Evolutionary conservation across 1,284 basidiomycete species (phyloP), one percentile per base, ranked within the genome.

Genomic region (Malassezia yamatoensis): DNA sequence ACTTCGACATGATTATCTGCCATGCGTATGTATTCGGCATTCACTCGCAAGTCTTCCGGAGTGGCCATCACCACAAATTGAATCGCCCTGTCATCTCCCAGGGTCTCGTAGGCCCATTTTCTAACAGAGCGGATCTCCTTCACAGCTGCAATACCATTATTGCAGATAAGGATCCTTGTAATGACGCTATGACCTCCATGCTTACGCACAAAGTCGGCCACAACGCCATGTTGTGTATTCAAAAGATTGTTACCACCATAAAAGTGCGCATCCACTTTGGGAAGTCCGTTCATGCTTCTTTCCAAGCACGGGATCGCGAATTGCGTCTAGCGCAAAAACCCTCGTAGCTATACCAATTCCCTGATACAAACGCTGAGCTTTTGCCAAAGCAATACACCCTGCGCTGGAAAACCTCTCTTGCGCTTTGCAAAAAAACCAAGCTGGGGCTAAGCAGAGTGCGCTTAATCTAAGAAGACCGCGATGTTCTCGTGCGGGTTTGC

Each of bases 41-140:
- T 99, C 77, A 96, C 90, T 75, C 90, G 89, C 62, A 68, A 59
- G 79, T 99, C 94, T 76, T 99, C 94, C 32, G 94, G 94, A 3
- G 94, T 99, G 48, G 94, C 91, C 94, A 99, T 98, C 62, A 96
- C 94, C 43, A 90, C 93, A 80, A 99, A 98, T 76, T 98, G 90
- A 78, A 99, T 83, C 54, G 87, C 88, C 63, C 89, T 86, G 76
- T 98, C 94, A 53, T 85, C 84, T 59, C 94, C 94, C 77, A 99
- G 98, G 0, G 91, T 94, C 79, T 98, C 94, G 79, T 98, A 99
- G 66, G 89, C 90, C 94, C 94, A 99, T 83, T 96, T 93, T 63
- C 94, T 83, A 68, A 99, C 87, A 47, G 94, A 98, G 53, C 94
- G 85, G 72, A 98, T 98, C 78, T 98, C 93, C 78, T 99, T 99